Evolutionary conservation across 164 flowering plant species (phyloP).

Genomic region (Tetracentron sinense): DNA sequence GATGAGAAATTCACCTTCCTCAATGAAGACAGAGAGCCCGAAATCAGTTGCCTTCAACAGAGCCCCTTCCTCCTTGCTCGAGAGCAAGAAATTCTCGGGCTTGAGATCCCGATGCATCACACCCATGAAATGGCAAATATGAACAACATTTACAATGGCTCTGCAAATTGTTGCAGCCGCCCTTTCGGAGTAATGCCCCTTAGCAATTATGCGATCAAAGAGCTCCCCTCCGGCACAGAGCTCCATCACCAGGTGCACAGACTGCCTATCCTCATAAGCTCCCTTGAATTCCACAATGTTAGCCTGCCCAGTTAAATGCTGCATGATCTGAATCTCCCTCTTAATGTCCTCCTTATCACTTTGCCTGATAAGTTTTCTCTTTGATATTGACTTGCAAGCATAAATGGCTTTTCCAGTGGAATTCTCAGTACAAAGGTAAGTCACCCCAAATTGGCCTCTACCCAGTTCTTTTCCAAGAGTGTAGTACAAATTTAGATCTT

Average conservation of each 20-base stretch:
- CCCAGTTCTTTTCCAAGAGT: constrained; percentile 69
- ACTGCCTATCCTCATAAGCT: constrained; percentile 65
- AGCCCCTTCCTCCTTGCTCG: constrained; percentile 50
- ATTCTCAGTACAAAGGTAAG: constrained; percentile 61
- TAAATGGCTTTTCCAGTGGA: constrained; percentile 50
- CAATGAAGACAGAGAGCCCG: constrained; percentile 77
- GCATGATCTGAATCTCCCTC: constrained; percentile 73
- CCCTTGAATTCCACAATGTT: constrained; percentile 74
- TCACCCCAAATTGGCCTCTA: constrained; percentile 72
- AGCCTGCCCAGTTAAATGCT: constrained; percentile 69
- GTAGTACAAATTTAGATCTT: constrained; percentile 44
- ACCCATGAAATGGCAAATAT: constrained; percentile 79
- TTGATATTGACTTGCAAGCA: constrained; percentile 74
- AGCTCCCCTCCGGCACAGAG: constrained; percentile 81
- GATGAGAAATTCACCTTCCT: constrained; percentile 49
- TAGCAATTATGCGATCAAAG: constrained; percentile 67
- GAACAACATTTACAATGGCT: constrained; percentile 68
- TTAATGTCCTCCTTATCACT: constrained; percentile 61
- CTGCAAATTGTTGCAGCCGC: constrained; percentile 57
- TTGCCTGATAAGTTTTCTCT: constrained; percentile 53
- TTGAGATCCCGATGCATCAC: constrained; percentile 77
- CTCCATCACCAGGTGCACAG: constrained; percentile 76
- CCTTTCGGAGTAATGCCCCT: constrained; percentile 65
- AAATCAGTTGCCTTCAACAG: constrained; percentile 75
- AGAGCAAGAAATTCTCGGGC: constrained; percentile 71